Evolutionary conservation across 2,329 filamentous ascomycete species (phyloP).

Genomic region (Magnaporthales sp.): DNA sequence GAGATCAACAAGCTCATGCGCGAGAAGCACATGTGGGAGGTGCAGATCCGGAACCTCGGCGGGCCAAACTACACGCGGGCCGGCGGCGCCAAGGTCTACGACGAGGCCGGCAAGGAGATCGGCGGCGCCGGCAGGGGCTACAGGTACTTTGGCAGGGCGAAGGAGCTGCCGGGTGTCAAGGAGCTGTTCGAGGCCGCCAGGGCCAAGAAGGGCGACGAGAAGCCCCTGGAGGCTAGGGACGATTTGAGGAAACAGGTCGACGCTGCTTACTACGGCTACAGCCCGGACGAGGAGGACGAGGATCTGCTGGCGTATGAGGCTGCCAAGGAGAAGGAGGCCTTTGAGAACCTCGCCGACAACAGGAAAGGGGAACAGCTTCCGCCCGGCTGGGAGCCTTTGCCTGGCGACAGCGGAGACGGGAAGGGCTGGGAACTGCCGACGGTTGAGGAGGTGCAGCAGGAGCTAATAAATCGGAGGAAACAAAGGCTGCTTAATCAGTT

Average conservation of each 20-base stretch:
- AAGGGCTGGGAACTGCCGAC: conserved; percentile 76
- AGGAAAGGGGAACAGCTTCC: conserved; percentile 44
- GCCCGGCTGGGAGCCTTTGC: conserved; percentile 74
- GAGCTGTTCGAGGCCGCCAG: conserved; percentile 83
- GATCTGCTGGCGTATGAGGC: conserved; percentile 72
- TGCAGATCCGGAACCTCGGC: conserved; percentile 90
- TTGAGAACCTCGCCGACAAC: conserved; percentile 55
- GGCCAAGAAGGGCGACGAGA: conserved; percentile 40
- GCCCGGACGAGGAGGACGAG: conserved; percentile 83
- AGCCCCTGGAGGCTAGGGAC: conserved; percentile 57
- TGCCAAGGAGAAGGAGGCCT: conserved; percentile 74
- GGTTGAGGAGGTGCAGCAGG: conserved; percentile 86
- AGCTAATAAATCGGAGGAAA: conserved; percentile 79
- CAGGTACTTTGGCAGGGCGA: conserved; percentile 84
- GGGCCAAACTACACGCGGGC: conserved; percentile 91
- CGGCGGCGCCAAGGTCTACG: conserved; percentile 57
- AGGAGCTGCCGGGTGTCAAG: conserved; percentile 88
- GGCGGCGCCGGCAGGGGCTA: conserved; percentile 78
- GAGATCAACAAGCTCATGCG: conserved; percentile 99
- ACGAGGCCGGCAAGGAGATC: conserved; percentile 65
- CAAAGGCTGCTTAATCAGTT: conserved; percentile 79
- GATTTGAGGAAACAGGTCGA: conserved; percentile 73
- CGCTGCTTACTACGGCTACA: conserved; percentile 93
- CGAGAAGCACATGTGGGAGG: conserved; percentile 99
- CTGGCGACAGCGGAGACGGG: conserved; percentile 80